Percentiles rank a stretch among this genome's conserved stretches.
Evolutionary conservation across 83 land plant genomes (phyloP).

Genomic region (Diphasiastrum complanatum): DNA sequence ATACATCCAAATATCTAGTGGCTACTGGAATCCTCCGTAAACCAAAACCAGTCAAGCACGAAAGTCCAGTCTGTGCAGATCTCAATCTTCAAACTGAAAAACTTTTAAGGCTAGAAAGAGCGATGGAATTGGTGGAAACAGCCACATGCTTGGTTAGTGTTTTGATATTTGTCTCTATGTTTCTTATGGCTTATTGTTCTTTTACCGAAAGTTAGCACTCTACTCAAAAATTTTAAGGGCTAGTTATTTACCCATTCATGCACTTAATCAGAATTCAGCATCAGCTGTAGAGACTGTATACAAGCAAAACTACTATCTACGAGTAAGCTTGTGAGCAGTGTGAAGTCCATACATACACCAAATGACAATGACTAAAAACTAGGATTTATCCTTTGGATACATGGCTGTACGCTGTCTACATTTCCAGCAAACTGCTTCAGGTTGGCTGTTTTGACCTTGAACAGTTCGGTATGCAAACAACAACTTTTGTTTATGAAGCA

Average conservation of each 20-base stretch:
- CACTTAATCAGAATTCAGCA: no score
- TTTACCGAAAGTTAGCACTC: constrained; percentile 1
- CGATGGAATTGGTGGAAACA: constrained; percentile 21
- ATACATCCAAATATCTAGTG: constrained; percentile 2
- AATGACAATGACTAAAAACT: constrained; percentile 10
- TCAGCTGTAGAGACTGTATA: no score
- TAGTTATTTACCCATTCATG: no score
- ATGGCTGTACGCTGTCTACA: background rate
- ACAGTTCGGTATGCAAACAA: constrained; percentile 23
- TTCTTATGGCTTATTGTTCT: background rate
- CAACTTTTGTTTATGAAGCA: constrained; percentile 20
- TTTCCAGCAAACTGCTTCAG: background rate
- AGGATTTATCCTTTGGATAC: background rate
- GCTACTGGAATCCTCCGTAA: constrained; percentile 20
- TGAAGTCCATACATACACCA: no score
- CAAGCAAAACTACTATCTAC: no score
- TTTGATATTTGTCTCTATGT: background rate
- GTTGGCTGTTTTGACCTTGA: background rate
- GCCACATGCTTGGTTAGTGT: constrained; percentile 11
- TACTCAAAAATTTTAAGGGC: no score
- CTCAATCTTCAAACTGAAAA: background rate
- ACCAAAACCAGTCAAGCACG: constrained; percentile 9
- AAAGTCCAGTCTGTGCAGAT: background rate
- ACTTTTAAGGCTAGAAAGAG: constrained; percentile 19
- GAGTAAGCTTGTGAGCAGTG: no score